Percentiles rank a stretch among this genome's conserved stretches.
Conservation (phyloP, 345 rosid genomes). For the Aurinia saxatilis region DNA sequence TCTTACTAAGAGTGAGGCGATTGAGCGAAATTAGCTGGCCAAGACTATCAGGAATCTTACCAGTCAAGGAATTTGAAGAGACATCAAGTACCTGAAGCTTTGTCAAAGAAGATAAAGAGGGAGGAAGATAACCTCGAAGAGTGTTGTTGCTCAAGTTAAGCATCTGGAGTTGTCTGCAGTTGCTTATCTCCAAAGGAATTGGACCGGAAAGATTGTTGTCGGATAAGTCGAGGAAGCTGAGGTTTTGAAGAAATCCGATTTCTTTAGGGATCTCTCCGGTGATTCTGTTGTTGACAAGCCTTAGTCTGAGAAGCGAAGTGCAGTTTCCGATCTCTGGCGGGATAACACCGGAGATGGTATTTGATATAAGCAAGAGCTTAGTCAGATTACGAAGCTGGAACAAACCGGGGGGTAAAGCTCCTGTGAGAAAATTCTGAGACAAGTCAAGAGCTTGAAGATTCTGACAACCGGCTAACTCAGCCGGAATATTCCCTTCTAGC, state of each 20-base stretch:
- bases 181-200: slow-evolving; percentile 62
- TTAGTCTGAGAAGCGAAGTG: slow-evolving; percentile 49
- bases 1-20: slow-evolving; percentile 42
- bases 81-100: slow-evolving; percentile 63
- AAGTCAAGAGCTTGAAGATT: slow-evolving; percentile 63
- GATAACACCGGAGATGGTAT: slow-evolving; percentile 59
- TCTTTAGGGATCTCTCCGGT: slow-evolving; percentile 60
- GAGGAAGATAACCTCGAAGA: slow-evolving; percentile 58
- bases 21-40: slow-evolving; percentile 54
- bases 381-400: slow-evolving; percentile 70
- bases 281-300: slow-evolving; percentile 53
- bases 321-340: slow-evolving; percentile 69
- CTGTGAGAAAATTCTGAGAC: slow-evolving; percentile 64
- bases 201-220: slow-evolving; percentile 56
- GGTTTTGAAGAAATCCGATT: slow-evolving; percentile 49
- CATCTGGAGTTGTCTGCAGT: slow-evolving; percentile 63
- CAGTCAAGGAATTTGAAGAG: slow-evolving; percentile 45
- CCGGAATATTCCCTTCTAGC: slow-evolving; percentile 67
- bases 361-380: slow-evolving; percentile 68
- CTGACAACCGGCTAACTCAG: slow-evolving; percentile 47
- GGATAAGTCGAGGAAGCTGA: slow-evolving; percentile 69
- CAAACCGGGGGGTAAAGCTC: slow-evolving; percentile 53
- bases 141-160: slow-evolving; percentile 80
- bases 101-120: slow-evolving; percentile 47
- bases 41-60: slow-evolving; percentile 45